Evolutionary conservation across 169 alveolate genomes (phyloP).

Genomic region (Plasmodium inui): DNA sequence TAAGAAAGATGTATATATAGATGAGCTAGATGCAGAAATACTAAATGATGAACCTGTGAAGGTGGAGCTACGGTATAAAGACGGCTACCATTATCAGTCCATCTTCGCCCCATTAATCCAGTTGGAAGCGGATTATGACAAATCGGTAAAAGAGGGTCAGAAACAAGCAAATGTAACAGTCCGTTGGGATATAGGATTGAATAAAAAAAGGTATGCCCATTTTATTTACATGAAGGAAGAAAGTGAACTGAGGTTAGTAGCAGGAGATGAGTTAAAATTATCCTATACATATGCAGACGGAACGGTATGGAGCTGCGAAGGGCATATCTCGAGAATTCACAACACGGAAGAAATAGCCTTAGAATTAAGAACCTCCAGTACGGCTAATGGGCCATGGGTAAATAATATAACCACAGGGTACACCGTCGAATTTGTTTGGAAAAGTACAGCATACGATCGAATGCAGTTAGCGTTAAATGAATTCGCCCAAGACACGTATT

Average conservation of each 20-base stretch:
- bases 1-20: conserved; percentile 68
- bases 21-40: conserved; percentile 74
- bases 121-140: conserved; percentile 95
- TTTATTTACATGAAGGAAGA: conserved; percentile 92
- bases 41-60: conserved; percentile 66
- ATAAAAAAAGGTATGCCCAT: conserved; percentile 90
- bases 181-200: conserved; percentile 86
- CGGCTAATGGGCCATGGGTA: conserved; percentile 83
- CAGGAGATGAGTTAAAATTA: conserved; percentile 92
- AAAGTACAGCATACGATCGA: conserved; percentile 94
- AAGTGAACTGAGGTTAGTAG: conserved; percentile 89
- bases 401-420: conserved; percentile 79
- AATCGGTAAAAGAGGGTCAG: conserved; percentile 91
- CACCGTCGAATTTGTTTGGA: conserved; percentile 94
- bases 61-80: conserved; percentile 73
- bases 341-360: conserved; percentile 89
- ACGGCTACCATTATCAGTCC: conserved; percentile 83
- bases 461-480: conserved; percentile 92
- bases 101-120: conserved; percentile 90
- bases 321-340: conserved; percentile 84
- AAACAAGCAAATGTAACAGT: conserved; percentile 87
- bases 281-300: conserved; percentile 78
- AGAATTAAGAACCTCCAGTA: conserved; percentile 83
- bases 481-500: conserved; percentile 67
- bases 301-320: conserved; percentile 86